These are phyloP conservation scores for Escovopsis sp. DNA, from an alignment of 2,329 filamentous ascomycete species.

Conservation along the genomic window DNA sequence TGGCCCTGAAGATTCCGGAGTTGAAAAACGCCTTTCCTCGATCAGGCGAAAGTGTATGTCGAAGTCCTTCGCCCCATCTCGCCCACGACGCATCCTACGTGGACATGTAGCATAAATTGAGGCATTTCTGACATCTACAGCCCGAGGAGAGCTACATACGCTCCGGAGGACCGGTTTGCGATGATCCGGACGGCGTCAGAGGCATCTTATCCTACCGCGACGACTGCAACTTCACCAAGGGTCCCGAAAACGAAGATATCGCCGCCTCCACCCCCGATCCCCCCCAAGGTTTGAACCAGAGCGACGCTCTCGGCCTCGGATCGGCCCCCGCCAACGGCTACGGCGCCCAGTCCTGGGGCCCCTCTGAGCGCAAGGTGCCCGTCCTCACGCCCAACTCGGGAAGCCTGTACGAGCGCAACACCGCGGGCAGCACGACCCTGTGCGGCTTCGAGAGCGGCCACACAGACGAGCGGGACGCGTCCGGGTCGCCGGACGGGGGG, in stretches of 20 bases:
- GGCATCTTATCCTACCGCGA: constrained; percentile 31
- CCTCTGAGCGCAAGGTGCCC: constrained; percentile 25
- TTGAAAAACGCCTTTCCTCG: constrained; percentile 35
- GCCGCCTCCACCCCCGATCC: too few relatives aligned
- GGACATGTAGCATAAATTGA: too few relatives aligned
- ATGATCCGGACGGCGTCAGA: constrained; percentile 20
- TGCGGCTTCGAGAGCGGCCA: constrained; percentile 28
- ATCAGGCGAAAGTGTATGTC: constrained; percentile 35
- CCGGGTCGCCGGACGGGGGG: constrained; percentile 33
- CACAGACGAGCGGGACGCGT: constrained; percentile 31
- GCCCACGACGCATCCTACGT: too few relatives aligned
- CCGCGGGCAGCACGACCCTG: constrained; percentile 13
- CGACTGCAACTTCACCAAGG: constrained; percentile 26
- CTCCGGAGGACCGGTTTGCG: constrained; percentile 14
- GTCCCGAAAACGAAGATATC: constrained; percentile 24
- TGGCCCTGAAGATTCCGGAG: constrained; percentile 47
- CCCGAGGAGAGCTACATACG: constrained; percentile 9
- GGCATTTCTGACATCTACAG: too few relatives aligned
- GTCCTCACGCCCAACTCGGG: constrained; percentile 21
- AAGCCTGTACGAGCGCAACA: constrained; percentile 20
- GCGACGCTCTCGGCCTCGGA: constrained; percentile 7
- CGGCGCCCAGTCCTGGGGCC: constrained; percentile 22
- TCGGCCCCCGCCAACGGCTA: constrained; percentile 14
- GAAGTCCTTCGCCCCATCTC: background rate
- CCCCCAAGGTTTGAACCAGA: constrained; percentile 12